A percentile compares a stretch with the other conserved stretches of the same genome.
These are phyloP conservation scores for Canna indica DNA, from an alignment of 176 grass and related monocot species.

Conservation along the genomic window DNA sequence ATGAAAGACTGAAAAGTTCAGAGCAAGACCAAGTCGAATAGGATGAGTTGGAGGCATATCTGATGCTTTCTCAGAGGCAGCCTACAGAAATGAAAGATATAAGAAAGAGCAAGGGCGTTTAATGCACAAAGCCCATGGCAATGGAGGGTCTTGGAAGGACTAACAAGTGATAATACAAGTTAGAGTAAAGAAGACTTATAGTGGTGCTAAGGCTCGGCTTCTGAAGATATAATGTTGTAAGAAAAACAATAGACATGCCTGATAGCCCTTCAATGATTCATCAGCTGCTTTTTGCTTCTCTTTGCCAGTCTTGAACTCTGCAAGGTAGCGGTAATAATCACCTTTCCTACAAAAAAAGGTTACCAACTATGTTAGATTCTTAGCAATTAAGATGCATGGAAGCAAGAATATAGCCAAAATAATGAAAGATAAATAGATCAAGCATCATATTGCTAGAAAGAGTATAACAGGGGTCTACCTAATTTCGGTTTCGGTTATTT, in stretches of 20 bases:
- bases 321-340: slow-evolving; percentile 23
- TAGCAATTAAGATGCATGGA: background rate
- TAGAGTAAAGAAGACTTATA: no score
- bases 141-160: no score
- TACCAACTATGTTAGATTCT: background rate
- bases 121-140: no score
- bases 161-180: no score
- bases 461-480: no score
- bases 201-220: background rate
- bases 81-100: slow-evolving; percentile 9
- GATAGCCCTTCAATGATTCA: slow-evolving; percentile 20
- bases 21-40: slow-evolving; percentile 21
- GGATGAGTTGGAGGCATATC: slow-evolving; percentile 21
- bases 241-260: background rate
- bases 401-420: no score
- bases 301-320: slow-evolving; percentile 20
- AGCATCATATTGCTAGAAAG: no score
- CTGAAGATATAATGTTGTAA: background rate
- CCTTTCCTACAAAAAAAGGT: slow-evolving; percentile 19
- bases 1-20: slow-evolving; percentile 27
- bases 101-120: no score
- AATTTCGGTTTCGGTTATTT: no score
- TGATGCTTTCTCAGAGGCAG: slow-evolving; percentile 19
- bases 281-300: slow-evolving; percentile 22
- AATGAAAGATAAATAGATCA: no score